Conservation (phyloP, 1,284 basidiomycete genomes). For the Trametes pubescens region DNA sequence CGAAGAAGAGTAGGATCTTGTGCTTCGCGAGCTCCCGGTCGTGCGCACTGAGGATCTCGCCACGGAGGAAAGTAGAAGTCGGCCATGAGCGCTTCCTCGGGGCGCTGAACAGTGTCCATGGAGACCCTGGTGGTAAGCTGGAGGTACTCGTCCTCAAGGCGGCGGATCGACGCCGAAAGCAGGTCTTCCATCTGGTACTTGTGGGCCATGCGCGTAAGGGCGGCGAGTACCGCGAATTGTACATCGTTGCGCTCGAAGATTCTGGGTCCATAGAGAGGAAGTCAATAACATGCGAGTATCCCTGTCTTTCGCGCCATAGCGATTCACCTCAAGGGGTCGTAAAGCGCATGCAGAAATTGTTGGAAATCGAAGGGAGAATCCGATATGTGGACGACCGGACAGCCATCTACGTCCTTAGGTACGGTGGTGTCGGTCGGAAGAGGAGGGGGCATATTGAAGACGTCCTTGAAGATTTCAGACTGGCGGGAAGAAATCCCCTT, state of each 20-base stretch:
- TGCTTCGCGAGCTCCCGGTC: not conserved
- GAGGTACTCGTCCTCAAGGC: not conserved
- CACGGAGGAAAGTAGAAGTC: not conserved
- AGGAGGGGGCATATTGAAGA: not conserved
- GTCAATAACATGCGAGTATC: not conserved
- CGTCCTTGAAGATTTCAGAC: conserved; percentile 7
- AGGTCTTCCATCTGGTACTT: conserved; percentile 19
- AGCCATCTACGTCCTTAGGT: not conserved
- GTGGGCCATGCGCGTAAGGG: conserved; percentile 15
- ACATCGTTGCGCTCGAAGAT: not conserved
- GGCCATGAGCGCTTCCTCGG: not conserved
- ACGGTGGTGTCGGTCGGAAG: not conserved
- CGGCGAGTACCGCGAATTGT: not conserved
- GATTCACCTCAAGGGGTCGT: conserved; percentile 4
- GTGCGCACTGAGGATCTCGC: not conserved
- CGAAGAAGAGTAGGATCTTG: not conserved
- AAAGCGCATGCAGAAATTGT: conserved; percentile 9
- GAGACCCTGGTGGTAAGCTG: not conserved
- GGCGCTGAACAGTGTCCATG: not conserved
- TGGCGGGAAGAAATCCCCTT: not conserved
- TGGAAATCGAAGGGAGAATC: conserved; percentile 16
- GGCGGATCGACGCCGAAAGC: not conserved
- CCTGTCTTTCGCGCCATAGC: too few relatives aligned
- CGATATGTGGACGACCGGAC: not conserved
- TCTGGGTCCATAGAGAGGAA: not conserved